phyloP scores from a whole-genome alignment of 257 asterid species.

The Fraxinus americana region DNA sequence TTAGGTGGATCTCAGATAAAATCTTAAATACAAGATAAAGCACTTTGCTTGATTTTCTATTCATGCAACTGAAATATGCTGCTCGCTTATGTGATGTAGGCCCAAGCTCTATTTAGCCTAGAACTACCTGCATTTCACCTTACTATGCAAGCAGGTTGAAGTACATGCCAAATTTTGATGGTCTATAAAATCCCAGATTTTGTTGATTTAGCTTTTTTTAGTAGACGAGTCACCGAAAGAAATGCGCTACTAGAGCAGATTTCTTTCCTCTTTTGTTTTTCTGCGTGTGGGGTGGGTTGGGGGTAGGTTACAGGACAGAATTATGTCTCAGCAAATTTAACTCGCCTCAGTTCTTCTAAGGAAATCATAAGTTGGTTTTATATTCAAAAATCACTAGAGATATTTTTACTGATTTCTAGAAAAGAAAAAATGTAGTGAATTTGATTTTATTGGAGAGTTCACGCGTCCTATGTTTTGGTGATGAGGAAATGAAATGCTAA shows the following conservation, averaged over 20 bases:
- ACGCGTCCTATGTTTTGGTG: neutral
- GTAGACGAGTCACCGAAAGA: no score
- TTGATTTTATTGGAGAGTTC: neutral
- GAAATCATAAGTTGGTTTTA: neutral
- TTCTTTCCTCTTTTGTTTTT: no score
- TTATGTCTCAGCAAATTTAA: neutral
- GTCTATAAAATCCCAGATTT: neutral
- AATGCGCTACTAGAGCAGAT: no score
- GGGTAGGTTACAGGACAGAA: neutral
- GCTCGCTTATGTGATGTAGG: neutral
- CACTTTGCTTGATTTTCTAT: neutral
- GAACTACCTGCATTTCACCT: neutral
- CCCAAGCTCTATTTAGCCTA: no score
- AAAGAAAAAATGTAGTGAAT: no score
- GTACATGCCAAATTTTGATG: neutral
- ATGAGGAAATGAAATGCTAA: neutral
- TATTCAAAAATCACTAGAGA: no score
- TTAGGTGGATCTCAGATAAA: neutral
- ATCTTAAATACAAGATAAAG: no score
- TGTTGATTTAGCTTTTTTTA: neutral
- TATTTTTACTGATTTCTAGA: neutral
- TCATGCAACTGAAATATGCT: neutral
- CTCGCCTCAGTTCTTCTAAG: neutral
- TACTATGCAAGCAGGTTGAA: neutral
- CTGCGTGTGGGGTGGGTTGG: no score